phyloP scores from a whole-genome alignment of 2,329 filamentous ascomycete species.

The Pseudocercospora eumusae region DNA sequence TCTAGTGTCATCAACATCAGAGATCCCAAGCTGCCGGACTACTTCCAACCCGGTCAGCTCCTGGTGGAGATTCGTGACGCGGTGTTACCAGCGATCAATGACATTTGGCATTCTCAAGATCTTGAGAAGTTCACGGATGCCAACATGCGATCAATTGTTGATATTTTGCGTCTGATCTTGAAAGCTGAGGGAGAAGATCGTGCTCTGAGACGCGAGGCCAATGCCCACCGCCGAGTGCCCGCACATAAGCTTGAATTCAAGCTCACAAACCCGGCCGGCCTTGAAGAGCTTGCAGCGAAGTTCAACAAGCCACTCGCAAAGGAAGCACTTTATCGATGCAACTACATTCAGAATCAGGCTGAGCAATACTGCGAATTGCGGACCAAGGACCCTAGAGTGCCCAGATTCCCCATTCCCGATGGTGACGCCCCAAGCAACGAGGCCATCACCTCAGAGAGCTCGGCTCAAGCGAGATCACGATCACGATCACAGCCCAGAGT shows the following conservation, averaged over 20 bases:
- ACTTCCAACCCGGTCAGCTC: conserved; percentile 71
- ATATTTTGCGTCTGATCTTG: conserved; percentile 77
- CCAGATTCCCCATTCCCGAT: conserved; percentile 37
- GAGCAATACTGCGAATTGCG: conserved; percentile 70
- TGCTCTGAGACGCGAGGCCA: conserved; percentile 64
- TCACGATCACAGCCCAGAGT: conserved; percentile 34
- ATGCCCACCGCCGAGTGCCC: conserved; percentile 52
- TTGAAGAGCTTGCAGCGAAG: conserved; percentile 47
- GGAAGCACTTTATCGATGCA: conserved; percentile 82
- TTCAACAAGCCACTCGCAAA: conserved; percentile 64
- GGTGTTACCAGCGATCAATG: conserved; percentile 72
- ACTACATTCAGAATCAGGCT: conserved; percentile 62
- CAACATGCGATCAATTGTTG: conserved; percentile 76
- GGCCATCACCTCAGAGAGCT: conserved; percentile 1
- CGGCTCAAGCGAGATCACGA: neutral
- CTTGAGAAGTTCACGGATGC: conserved; percentile 77
- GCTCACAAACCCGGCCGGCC: conserved; percentile 49
- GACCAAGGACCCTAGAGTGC: conserved; percentile 27
- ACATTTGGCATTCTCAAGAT: conserved; percentile 82
- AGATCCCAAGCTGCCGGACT: conserved; percentile 54
- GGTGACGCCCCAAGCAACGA: conserved; percentile 16
- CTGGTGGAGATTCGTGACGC: conserved; percentile 81
- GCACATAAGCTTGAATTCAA: conserved; percentile 55
- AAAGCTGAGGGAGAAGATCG: conserved; percentile 73
- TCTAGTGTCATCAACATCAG: conserved; percentile 57